Base-by-base conservation (phyloP, 2,329 filamentous ascomycete genomes). In the Zymoseptoria ardabiliae region DNA sequence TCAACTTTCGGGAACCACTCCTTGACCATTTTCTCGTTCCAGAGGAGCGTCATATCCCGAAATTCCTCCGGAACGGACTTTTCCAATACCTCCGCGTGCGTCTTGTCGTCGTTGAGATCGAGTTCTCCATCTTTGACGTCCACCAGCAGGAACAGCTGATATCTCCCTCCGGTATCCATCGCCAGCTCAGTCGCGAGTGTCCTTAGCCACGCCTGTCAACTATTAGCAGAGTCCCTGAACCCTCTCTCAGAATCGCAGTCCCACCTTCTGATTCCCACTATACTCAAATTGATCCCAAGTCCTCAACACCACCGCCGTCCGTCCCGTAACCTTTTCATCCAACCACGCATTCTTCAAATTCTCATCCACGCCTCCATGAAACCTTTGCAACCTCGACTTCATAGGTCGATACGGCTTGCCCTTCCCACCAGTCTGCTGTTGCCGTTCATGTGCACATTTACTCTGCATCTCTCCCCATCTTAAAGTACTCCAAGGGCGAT, bases 1-100 rank as follows among this genome's bases (percentile, higher is more conserved):
- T 75, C 73, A 49, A 93, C 79, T 50, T 87, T 82, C 54, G 81
- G 79, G 63, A 80, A 79, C 73, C 84, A 90, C 35, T 88, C 84
- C 65, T 94, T 90, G 68, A 89, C 85, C 74, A 96, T 90, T 11
- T 88, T 87, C 73, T 95, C 90, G 1, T 89, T 92, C 92, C 92
- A 97, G 4, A 97, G 80, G 0, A 89, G 93, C n/a, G 89, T 88
- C 71, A 97, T 85, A 50, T 89, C 89, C 60, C 82, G 86, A 74
- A 97, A 96, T 70, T 97, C 92, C 64, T 85, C 81, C 0, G 92
- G 88, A 11, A 92, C 70, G 8, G n/a, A 50, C 23, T 35, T 21
- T 4, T 57, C 41, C 8, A 60, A 53, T 2, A 55, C 45, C 4
- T 79, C 81, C 71, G 81, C 78, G 77, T 86, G 96, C 53, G 78